Conservation (phyloP, 1,284 basidiomycete genomes). For the Cryptococcus maquisensis region DNA sequence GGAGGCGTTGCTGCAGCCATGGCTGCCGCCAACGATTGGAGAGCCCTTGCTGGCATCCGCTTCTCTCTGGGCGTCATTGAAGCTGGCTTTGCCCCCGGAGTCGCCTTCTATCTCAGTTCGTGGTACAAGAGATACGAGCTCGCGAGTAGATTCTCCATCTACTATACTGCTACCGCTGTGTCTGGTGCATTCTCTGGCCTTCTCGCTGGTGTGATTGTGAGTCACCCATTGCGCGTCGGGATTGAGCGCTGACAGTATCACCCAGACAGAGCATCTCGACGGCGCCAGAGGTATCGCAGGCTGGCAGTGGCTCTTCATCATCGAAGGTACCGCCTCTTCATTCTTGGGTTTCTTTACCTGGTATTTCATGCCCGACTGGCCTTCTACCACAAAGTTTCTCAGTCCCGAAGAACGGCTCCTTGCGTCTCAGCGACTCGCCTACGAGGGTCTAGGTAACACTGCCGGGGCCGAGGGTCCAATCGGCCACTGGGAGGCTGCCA, state of each 20-base stretch:
- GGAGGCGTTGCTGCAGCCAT: slow-evolving; percentile 40
- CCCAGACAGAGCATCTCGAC: slow-evolving; percentile 40
- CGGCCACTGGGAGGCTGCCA: slow-evolving; percentile 46
- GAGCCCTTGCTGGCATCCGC: slow-evolving; percentile 37
- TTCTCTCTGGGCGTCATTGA: slow-evolving; percentile 41
- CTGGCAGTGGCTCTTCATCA: slow-evolving; percentile 48
- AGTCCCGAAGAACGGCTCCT: slow-evolving; percentile 48
- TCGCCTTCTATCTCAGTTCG: slow-evolving; percentile 30
- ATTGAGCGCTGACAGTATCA: not conserved
- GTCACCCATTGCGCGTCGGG: not conserved
- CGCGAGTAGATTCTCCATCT: slow-evolving; percentile 39
- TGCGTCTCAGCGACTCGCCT: slow-evolving; percentile 48
- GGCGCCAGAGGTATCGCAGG: slow-evolving; percentile 41
- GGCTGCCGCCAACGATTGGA: slow-evolving; percentile 35
- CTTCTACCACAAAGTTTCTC: slow-evolving; percentile 49
- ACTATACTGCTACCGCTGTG: slow-evolving; percentile 48
- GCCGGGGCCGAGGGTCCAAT: slow-evolving; percentile 30
- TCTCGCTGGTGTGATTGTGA: slow-evolving; percentile 45
- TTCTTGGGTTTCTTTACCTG: slow-evolving; percentile 33
- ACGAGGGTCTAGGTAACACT: slow-evolving; percentile 46
- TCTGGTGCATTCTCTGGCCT: slow-evolving; percentile 50
- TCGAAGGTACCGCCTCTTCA: slow-evolving; percentile 42
- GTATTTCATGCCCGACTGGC: slow-evolving; percentile 46
- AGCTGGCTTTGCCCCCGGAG: slow-evolving; percentile 44
- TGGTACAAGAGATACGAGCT: slow-evolving; percentile 44